Evolutionary conservation across 768 basidiomycete species (phyloP), one percentile per base, ranked within the genome.

Genomic region (Podaxis carcinomalis): DNA sequence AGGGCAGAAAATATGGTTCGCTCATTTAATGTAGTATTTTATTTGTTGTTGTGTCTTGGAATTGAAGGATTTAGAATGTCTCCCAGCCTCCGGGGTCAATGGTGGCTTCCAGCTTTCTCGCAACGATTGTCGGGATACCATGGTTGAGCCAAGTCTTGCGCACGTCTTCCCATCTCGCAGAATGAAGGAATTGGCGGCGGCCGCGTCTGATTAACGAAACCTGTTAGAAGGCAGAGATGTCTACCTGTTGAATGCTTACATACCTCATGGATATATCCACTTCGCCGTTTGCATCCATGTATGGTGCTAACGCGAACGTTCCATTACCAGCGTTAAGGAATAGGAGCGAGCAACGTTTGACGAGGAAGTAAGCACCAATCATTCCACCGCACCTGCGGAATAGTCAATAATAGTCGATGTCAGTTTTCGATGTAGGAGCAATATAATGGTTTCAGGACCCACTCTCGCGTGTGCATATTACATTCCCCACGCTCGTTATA

Each of bases 51-150:
- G 9, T 32, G 32, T 9, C 32, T 32, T 32, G 32, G 32, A 7
- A 53, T 19, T 37, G 16, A 37, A 53, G 19, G 53, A 23, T 61
- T 75, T 72, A 95, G 52, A 96, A 72, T 61, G 88, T 90, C 68
- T 93, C 92, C 95, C 95, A 98, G 19, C 95, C 95, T n/a, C 95
- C 93, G 35, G 83, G 87, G 70, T 97, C 95, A 13, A 93, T 80
- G 13, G 85, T 86, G 64, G 90, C 83, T 71, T 98, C 96, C 62
- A 98, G 69, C 70, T 92, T 92, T 54, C 96, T 80, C 2, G 97
- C 93, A 23, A 96, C 89, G 36, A 92, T 78, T 2, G 92, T 95
- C 1, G 96, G 93, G 51, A 98, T 89, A 10, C 88, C 87, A 63
- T 98, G 94, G 55, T 83, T 84, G 27, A 98, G 79, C 96, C 96